Evolutionary conservation across 768 basidiomycete genomes (phyloP).

Genomic region (Tricholoma sp.): DNA sequence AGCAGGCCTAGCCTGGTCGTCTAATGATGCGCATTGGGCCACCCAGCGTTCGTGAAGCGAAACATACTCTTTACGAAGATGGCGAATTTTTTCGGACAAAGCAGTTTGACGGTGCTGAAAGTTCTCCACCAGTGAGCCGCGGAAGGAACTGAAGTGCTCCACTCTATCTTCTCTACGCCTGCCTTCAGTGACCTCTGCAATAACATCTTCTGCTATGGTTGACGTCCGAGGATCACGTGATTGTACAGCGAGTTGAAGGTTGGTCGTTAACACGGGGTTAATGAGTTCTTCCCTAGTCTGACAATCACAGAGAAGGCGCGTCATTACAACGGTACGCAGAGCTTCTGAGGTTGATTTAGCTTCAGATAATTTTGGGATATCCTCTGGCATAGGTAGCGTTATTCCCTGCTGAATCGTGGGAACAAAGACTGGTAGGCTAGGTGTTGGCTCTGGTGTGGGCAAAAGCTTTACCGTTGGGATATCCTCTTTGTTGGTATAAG

Average conservation of each 20-base stretch:
- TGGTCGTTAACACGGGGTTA: slow-evolving; percentile 57
- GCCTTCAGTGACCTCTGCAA: slow-evolving; percentile 42
- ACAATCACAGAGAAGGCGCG: slow-evolving; percentile 52
- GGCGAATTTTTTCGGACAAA: slow-evolving; percentile 48
- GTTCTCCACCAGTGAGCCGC: slow-evolving; percentile 46
- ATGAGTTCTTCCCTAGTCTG: slow-evolving; percentile 61
- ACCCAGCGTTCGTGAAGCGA: slow-evolving; percentile 68
- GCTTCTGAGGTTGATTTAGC: slow-evolving; percentile 52
- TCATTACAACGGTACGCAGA: slow-evolving; percentile 57
- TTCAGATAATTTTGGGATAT: slow-evolving; percentile 34
- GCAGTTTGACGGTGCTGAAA: slow-evolving; percentile 49
- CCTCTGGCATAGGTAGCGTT: slow-evolving; percentile 16
- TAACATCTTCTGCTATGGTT: slow-evolving; percentile 36
- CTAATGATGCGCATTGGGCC: slow-evolving; percentile 63
- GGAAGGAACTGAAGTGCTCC: slow-evolving; percentile 34
- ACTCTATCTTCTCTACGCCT: slow-evolving; percentile 29
- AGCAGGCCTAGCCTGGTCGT: slow-evolving; percentile 47
- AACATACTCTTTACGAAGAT: slow-evolving; percentile 62
- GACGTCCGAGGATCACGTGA: slow-evolving; percentile 23
- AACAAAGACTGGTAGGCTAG: background rate
- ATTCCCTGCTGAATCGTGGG: background rate
- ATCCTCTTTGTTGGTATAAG: background rate
- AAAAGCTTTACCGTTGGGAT: background rate
- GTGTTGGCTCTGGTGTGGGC: slow-evolving; percentile 8
- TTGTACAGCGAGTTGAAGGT: slow-evolving; percentile 39